Base-by-base conservation (phyloP, 352 stramenopile genomes). In the Phytophthora multivora region DNA sequence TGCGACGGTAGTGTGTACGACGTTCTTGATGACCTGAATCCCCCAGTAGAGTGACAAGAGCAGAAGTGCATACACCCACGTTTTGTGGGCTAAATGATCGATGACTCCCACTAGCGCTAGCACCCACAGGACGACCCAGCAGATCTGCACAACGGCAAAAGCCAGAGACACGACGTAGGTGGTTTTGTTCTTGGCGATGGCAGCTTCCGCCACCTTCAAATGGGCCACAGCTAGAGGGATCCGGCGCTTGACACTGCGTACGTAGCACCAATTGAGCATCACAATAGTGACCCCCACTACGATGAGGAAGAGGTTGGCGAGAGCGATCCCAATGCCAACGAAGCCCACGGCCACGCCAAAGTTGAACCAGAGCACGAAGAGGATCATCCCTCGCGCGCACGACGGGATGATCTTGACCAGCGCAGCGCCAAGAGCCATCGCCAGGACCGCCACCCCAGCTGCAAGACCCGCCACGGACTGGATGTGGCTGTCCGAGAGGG, bases 211-310 rank as follows among this genome's bases (percentile, higher is more conserved):
- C 10, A 93, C 86, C 13, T 76, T 70, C 28, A 98, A 66, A 69
- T 98, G 98, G 10, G 91, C 85, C 13, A 89, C 80, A 9, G 93
- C 93, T 61, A 98, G 97, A 26, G 93, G 90, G 59, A 98, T 97
- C 21, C 89, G 83, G 75, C 91, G 42, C 83, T 80, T 61, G 28
- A 92, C 77, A 6, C 67, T 59, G 39, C 67, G 87, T 13, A 80
- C 78, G 72, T 97, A 98, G 65, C 82, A 93, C 46, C 88, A 49
- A 42, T 69, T 81, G 25, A 90, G 53, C 49, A 89, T 26, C 19
- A 63, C 73, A 45, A 90, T 62, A 47, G 90, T 69, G 5, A 39
- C 46, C 15, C 71, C 73, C 43, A 90, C 43, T 23, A 85, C 55
- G 23, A 71, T 69, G 30, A 89, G 21, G n/a, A 21, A 21, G 33